Evolutionary conservation across 768 basidiomycete genomes (phyloP), one percentile per base, ranked within the genome.

Genomic region (Collybia mongolica): DNA sequence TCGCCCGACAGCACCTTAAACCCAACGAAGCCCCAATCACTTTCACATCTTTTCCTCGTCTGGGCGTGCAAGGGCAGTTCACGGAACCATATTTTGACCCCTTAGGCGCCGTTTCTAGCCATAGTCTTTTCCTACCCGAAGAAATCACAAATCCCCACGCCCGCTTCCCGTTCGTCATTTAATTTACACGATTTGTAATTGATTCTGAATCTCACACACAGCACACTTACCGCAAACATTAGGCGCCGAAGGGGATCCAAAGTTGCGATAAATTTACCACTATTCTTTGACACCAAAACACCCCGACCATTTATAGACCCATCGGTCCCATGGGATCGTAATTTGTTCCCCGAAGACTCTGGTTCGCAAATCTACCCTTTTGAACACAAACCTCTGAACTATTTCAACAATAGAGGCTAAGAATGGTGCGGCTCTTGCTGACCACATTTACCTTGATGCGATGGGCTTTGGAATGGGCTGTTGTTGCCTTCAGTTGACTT

Each of bases 391-490:
- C 19, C 22, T 36, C 26, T 57, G 57, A 36, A 51, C 49, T 47
- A 43, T 18, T 11, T 23, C 43, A 23, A 54, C 17, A 15, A 19
- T 52, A 90, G 93, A 97, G 75, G 94, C 94, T 0, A 90, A 86
- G 69, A 78, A 84, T 54, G 94, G 95, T 2, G 93, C 94, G 4
- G 94, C 95, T 14, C 76, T 92, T 29, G 73, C 76, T 26, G 86
- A 96, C 65, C 95, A 98, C 67, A 91, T 99, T 55, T 98, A 98
- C 65, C 81, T 98, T 75, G 97, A 99, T 66, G 95, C 97, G 7
- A 98, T 98, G 97, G 96, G 95, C 23, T 99, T 99, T 66, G 97
- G 97, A 41, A 99, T 98, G 97, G 97, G 97, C 5, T 98, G 96
- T 58, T 96, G 93, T 61, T 98, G 97, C 68, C 76, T 99, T 45